These are phyloP conservation scores for Micractinium sp. DNA, from an alignment of 139 green algal genomes.

Conservation along the genomic window DNA sequence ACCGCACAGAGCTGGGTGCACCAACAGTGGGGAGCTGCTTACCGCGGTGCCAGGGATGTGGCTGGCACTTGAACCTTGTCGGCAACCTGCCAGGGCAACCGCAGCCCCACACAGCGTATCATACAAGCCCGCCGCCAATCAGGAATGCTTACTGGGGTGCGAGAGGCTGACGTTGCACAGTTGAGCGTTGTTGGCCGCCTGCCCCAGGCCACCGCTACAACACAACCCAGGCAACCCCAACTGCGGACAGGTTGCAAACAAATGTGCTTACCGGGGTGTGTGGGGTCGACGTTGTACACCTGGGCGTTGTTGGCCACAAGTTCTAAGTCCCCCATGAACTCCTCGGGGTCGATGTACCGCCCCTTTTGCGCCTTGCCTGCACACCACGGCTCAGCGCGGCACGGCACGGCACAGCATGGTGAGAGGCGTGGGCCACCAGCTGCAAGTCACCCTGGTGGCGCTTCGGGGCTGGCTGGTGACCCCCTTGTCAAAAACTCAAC, in stretches of 20 bases:
- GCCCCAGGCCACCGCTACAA: neutral
- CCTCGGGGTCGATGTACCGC: neutral
- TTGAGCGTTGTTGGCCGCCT: neutral
- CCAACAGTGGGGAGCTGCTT: too few species aligned
- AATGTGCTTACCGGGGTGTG: neutral
- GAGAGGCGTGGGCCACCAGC: neutral
- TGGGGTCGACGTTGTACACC: neutral
- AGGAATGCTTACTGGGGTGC: neutral
- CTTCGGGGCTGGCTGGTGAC: too few species aligned
- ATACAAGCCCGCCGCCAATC: too few species aligned
- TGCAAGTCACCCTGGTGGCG: too few species aligned
- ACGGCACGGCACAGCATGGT: neutral
- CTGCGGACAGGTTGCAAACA: neutral
- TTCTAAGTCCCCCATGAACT: neutral
- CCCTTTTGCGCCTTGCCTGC: conserved; percentile 5
- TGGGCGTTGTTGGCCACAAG: conserved; percentile 10
- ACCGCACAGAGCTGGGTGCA: too few species aligned
- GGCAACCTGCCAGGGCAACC: too few species aligned
- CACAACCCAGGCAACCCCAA: neutral
- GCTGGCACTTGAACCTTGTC: too few species aligned
- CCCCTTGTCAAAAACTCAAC: neutral
- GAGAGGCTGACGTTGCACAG: neutral
- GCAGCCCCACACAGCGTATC: too few species aligned
- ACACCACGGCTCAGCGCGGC: neutral
- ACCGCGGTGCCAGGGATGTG: too few species aligned